Evolutionary conservation across 2,329 filamentous ascomycete genomes (phyloP).

Genomic region (Talaromyces amestolkiae): DNA sequence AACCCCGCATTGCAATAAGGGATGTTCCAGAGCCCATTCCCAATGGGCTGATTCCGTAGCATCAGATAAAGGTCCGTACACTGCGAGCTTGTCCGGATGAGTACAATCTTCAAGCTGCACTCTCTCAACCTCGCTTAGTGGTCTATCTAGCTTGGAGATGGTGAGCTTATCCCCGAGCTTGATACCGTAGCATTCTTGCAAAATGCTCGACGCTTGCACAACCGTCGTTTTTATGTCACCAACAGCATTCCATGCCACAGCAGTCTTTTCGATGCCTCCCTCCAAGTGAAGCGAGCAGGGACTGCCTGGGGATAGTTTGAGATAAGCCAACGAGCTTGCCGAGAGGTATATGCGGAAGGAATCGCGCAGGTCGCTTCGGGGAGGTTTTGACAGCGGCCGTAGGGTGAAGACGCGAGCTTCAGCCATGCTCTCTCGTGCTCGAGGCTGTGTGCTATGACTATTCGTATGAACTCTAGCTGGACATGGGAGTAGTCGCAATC

Average conservation of each 20-base stretch:
- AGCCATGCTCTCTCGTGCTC: constrained; percentile 30
- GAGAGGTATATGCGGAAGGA: constrained; percentile 60
- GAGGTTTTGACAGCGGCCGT: constrained; percentile 52
- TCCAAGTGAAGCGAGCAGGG: constrained; percentile 46
- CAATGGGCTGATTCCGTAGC: constrained; percentile 43
- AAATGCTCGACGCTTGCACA: constrained; percentile 68
- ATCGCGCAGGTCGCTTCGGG: constrained; percentile 51
- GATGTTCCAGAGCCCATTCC: constrained; percentile 49
- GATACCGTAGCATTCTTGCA: constrained; percentile 70
- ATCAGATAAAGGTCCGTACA: constrained; percentile 34
- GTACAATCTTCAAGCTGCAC: constrained; percentile 63
- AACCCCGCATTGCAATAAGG: constrained; percentile 58
- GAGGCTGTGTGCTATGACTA: not conserved
- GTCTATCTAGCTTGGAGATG: constrained; percentile 54
- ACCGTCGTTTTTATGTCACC: constrained; percentile 66
- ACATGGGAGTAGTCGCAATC: not conserved
- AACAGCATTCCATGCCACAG: constrained; percentile 61
- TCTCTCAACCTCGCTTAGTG: constrained; percentile 55
- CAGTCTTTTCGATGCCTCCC: constrained; percentile 49
- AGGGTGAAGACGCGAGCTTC: constrained; percentile 50
- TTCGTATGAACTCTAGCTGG: not conserved
- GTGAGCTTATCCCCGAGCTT: constrained; percentile 68
- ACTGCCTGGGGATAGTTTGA: constrained; percentile 59
- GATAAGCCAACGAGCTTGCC: constrained; percentile 53
- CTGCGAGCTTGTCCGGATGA: constrained; percentile 38